These are phyloP conservation scores for Ehretia macrophylla DNA, from an alignment of 257 asterid species.

Conservation along the genomic window DNA sequence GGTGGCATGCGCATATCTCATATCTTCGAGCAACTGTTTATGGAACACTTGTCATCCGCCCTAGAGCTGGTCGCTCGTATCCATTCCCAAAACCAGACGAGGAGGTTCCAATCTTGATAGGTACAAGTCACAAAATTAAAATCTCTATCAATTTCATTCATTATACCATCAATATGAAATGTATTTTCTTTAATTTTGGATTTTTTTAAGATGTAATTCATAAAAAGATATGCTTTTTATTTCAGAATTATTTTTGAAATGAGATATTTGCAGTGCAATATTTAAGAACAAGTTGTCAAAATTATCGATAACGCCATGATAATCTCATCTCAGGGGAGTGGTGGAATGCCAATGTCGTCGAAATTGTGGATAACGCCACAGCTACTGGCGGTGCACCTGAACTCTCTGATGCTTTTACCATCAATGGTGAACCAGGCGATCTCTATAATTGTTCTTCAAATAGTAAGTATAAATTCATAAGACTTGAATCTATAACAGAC, in stretches of 20 bases:
- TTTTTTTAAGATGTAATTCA: too few species aligned
- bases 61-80: neutral
- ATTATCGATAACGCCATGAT: too few species aligned
- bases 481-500: neutral
- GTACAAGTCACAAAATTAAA: neutral
- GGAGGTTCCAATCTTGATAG: neutral
- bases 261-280: too few species aligned
- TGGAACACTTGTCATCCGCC: neutral
- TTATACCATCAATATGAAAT: neutral
- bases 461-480: neutral
- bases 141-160: too few species aligned
- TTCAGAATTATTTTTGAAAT: too few species aligned
- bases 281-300: too few species aligned
- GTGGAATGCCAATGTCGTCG: neutral
- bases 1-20: neutral
- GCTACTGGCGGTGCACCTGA: neutral
- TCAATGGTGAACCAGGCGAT: neutral
- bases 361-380: neutral
- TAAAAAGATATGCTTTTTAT: too few species aligned
- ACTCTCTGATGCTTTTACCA: neutral
- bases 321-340: neutral
- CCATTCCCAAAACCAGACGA: neutral
- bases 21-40: neutral
- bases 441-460: neutral
- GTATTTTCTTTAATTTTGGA: too few species aligned